phyloP scores from a whole-genome alignment of 352 stramenopile genomes.

The Globisporangium mamillatum region DNA sequence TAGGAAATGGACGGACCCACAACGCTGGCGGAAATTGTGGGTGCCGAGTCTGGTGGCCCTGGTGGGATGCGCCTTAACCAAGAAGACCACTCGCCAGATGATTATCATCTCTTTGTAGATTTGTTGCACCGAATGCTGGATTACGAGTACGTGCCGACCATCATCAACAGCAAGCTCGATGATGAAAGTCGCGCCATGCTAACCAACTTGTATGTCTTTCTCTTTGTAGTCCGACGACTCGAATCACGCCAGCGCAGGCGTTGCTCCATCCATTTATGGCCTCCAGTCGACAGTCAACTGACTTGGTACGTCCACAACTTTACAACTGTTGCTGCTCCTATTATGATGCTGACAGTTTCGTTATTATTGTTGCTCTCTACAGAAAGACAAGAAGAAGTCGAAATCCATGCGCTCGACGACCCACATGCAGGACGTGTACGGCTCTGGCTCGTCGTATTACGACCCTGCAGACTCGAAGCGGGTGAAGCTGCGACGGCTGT shows the following conservation, averaged over 20 bases:
- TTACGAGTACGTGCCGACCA: constrained; percentile 78
- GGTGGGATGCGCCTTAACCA: constrained; percentile 42
- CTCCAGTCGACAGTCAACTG: constrained; percentile 31
- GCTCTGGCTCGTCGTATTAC: constrained; percentile 12
- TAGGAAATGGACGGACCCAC: constrained; percentile 35
- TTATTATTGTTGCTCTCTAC: constrained; percentile 16
- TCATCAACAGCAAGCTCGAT: not conserved
- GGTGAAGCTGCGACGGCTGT: constrained; percentile 44
- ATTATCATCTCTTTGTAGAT: constrained; percentile 94
- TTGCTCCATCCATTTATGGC: constrained; percentile 93
- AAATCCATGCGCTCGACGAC: constrained; percentile 51
- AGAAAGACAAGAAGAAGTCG: constrained; percentile 37
- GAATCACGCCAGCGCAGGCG: constrained; percentile 92
- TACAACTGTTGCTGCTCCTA: not conserved
- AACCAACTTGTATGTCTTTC: not conserved
- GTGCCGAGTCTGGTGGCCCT: constrained; percentile 36
- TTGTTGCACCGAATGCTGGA: constrained; percentile 94
- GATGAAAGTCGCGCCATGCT: not conserved
- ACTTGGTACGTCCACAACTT: constrained; percentile 25
- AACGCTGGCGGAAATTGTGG: constrained; percentile 58
- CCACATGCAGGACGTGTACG: constrained; percentile 28
- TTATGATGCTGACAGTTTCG: not conserved
- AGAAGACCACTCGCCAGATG: constrained; percentile 67
- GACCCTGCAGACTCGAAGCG: constrained; percentile 25
- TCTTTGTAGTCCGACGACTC: constrained; percentile 57